Evolutionary conservation across 177 flowering plant genomes (phyloP), one percentile per base, ranked within the genome.

Genomic region (Vitis hybrid): DNA sequence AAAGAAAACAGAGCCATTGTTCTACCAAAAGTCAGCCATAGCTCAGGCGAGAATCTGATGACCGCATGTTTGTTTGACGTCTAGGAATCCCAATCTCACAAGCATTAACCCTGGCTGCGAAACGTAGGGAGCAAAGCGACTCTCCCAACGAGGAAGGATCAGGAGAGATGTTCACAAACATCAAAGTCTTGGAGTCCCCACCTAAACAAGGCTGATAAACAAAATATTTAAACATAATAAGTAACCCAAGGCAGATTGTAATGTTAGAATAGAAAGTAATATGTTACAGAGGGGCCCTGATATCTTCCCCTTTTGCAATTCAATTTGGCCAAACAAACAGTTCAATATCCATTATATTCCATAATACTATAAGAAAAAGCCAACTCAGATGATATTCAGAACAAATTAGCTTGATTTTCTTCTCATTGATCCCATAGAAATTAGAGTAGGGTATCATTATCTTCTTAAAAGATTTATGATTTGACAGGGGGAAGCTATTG

Each of bases 71-170:
- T 11, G 89, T 86, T 69, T 88, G 91, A n/a, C 97, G 90, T n/a
- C 95, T 77, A 18, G 97, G 90, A 64, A 83, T 71, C n/a, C 98
- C 97, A 28, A 93, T 93, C 81, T 90, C 97, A 71, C 98, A 91
- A 50, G 93, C 89, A 77, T 93, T 93, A 2, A 93, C 98, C 68
- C 94, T 81, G 1, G 94, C 83, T 19, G 98, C 97, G 78, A 93
- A 93, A 3, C 94, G 82, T 8, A 93, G 87, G 0, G 98, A 93
- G 77, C 96, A 89, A 0, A 93, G 85, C 7, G 98, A 91, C 78
- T 93, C 98, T 1, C 84, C 83, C 22, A 77, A 72, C 5, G 98
- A 93, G 18, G 94, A 77, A 7, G 88, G 84, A 12, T 86, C 93
- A 0, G 97, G 97, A 14, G 97, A 87, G 61, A 93, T 73, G 62